Base-by-base conservation (phyloP, 2,329 filamentous ascomycete species). In the Colletotrichum graminicola region DNA sequence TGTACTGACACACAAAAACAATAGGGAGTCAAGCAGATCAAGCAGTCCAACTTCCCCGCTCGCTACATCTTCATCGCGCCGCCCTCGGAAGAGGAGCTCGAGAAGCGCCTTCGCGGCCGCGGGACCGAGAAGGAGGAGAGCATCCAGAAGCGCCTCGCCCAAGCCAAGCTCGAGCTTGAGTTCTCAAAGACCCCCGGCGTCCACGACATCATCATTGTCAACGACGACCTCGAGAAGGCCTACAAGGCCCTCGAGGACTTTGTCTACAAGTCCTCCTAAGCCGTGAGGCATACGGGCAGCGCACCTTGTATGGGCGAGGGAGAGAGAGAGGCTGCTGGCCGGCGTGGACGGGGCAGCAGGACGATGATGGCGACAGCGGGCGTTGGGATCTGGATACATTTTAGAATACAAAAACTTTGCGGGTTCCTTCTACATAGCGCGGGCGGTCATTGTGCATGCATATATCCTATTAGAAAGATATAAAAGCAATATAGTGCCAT, bases 21-120 rank as follows among this genome's bases (percentile, higher is more conserved):
- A 2, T 14, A 80, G 79, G 95, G 95, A 72, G 94, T 98, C 70
- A 97, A 97, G 85, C 95, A 98, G 83, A 93, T 98, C 78, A 94
- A 94, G 81, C 88, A 88, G 73, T 93, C 92, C 61, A 87, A 87
- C 75, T 88, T 95, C 73, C 87, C 91, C 67, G 93, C 94, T 10
- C 90, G 93, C 66, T 97, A 94, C 83, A 83, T 97, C 75, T 97
- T 97, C 82, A 88, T 98, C 73, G 89, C 92, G 45, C 95, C 95
- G 16, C 95, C 95, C 0, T 92, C 89, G 5, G 83, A 93, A 75
- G 90, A 92, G 76, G 87, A 90, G 61, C 86, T 98, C 47, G 94
- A 97, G 84, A 80, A 88, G 77, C 87, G 94, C 51, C 85, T 97
- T 63, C 87, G 93, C 56, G 92, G 91, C 43, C 87, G 94, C 68